Percentiles rank a stretch among this genome's conserved stretches.
These are phyloP conservation scores for Cerioporus squamosus DNA, from an alignment of 1,284 basidiomycete genomes.

Conservation along the genomic window DNA sequence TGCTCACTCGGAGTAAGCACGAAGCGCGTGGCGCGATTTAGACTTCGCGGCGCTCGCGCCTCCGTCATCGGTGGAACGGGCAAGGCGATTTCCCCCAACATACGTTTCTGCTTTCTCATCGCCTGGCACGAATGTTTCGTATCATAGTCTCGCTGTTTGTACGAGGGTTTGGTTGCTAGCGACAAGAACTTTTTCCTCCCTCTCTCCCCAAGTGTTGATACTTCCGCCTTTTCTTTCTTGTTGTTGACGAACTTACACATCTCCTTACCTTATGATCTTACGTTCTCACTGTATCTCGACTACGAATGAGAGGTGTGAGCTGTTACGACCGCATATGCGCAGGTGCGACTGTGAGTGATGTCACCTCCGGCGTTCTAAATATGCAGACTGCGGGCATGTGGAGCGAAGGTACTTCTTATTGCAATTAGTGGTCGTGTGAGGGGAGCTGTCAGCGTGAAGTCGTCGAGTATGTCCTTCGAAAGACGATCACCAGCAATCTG, in stretches of 20 bases:
- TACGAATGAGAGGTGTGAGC: neutral
- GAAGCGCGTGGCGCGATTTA: slow-evolving; percentile 1
- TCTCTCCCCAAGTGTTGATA: neutral
- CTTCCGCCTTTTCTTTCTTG: too few species aligned
- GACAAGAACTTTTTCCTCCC: slow-evolving; percentile 1
- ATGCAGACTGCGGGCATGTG: too few species aligned
- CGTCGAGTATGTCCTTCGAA: too few species aligned
- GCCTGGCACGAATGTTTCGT: slow-evolving; percentile 11
- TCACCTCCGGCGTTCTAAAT: too few species aligned
- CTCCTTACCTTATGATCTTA: slow-evolving; percentile 2
- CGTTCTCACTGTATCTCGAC: neutral
- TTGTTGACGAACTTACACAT: too few species aligned
- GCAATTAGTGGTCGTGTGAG: too few species aligned
- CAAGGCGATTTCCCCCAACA: neutral
- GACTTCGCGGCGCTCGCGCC: slow-evolving; percentile 3
- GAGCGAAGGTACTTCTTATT: too few species aligned
- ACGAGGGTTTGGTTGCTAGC: slow-evolving; percentile 14
- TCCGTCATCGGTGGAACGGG: slow-evolving; percentile 8
- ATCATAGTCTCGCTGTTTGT: slow-evolving; percentile 10
- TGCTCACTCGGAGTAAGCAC: slow-evolving; percentile 35
- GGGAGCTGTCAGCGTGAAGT: too few species aligned
- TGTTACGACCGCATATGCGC: too few species aligned
- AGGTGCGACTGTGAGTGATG: too few species aligned
- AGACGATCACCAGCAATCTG: too few species aligned
- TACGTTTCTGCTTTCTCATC: neutral